Base-by-base conservation (phyloP, 2,329 filamentous ascomycete genomes). In the Phaeoacremonium minimum region DNA sequence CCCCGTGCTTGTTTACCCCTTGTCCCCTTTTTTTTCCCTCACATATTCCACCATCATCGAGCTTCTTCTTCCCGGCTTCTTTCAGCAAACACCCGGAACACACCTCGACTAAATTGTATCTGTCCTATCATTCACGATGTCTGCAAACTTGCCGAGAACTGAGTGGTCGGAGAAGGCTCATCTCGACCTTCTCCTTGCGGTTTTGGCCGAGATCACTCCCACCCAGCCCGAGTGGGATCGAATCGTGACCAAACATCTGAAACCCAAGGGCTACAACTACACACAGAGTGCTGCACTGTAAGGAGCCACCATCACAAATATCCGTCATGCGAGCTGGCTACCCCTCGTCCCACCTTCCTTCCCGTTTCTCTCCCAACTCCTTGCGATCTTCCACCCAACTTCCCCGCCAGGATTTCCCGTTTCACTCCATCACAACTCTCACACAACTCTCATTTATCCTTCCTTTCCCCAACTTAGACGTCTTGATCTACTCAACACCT, bases 211-310 rank as follows among this genome's bases (percentile, higher is more conserved):
- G 22, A 38, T 45, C 3, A 38, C 45, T 6, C 43, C 48, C 6
- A 39, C 22, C 11, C 26, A 35, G 0, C n/a, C 22, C 0, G 35
- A 53, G 39, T 56, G 53, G 53, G 44, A 50, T 6, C 15, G 15
- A 2, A 40, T 32, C 15, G 44, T 56, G 32, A 22, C 48, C 8
- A 31, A 35, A 1, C 33, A 42, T 5, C 47, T 57, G 4, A 12
- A 19, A 4, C 18, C 35, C 6, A 55, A 57, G 37, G 66, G 65
- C 8, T 67, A 71, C 37, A 45, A 46, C 1, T 70, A 67, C 35
- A 59, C 58, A 4, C 52, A 60, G 18, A 53, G 51, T 18, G 67
- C 67, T 35, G 58, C 69, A 22, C 54, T 61, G 64, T 70, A 66
- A 36, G 50, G n/a, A n/a, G n/a, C n/a, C n/a, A n/a, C n/a, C n/a